Conservation (phyloP, 176 grass and related monocot species). For the Dendrocalamus sinicus region DNA sequence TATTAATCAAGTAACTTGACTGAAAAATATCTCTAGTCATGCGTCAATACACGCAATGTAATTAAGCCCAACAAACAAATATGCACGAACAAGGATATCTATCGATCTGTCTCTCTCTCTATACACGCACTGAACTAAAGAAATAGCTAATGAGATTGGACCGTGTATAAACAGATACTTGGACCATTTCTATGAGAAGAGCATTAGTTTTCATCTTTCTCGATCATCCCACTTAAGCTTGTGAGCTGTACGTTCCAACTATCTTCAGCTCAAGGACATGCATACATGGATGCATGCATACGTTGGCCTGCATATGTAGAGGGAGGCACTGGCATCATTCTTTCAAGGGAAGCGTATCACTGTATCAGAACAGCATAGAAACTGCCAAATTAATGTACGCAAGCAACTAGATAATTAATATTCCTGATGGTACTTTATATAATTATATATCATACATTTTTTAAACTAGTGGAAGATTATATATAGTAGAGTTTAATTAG, state of each 20-base stretch:
- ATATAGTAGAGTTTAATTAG: no score
- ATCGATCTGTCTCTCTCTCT: no score
- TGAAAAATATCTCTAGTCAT: neutral
- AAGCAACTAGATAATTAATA: no score
- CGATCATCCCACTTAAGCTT: neutral
- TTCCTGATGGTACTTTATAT: no score
- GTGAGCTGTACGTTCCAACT: neutral
- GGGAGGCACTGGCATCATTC: neutral
- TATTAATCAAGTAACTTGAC: neutral
- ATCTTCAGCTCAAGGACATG: neutral
- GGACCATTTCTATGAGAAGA: neutral
- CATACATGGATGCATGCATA: no score
- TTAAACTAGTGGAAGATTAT: no score
- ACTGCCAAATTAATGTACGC: no score
- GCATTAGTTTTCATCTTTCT: neutral
- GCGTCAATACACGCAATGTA: neutral
- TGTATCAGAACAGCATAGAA: no score
- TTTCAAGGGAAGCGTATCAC: no score
- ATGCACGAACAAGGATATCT: no score
- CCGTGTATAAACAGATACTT: neutral
- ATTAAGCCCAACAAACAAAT: neutral
- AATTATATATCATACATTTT: no score
- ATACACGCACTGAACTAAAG: neutral
- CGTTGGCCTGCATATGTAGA: neutral
- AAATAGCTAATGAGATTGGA: neutral